Percentiles rank a stretch among this genome's conserved stretches.
These are phyloP conservation scores for Antitrichia curtipendula DNA, from an alignment of 225 moss, liverwort and hornwort species.

Conservation along the genomic window DNA sequence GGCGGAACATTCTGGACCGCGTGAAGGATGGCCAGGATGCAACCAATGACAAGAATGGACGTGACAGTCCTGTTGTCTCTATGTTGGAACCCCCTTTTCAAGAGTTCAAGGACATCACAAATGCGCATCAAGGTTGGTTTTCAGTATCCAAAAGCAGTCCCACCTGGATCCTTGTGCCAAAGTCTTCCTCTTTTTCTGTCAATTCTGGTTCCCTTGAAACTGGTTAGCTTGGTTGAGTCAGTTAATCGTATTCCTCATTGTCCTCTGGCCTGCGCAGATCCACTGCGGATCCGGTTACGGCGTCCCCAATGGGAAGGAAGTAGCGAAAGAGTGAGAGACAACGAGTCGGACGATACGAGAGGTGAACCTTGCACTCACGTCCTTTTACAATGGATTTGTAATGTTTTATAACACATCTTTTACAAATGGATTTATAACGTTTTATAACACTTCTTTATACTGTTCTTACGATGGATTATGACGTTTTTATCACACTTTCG, in stretches of 20 bases:
- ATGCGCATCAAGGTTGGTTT: slow-evolving; percentile 47
- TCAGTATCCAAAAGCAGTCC: background rate
- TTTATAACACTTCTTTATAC: background rate
- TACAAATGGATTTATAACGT: background rate
- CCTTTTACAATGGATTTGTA: background rate
- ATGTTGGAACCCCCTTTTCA: slow-evolving; percentile 30
- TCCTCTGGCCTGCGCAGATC: slow-evolving; percentile 23
- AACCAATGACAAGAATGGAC: slow-evolving; percentile 48
- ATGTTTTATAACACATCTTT: background rate
- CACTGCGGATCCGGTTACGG: slow-evolving; percentile 32
- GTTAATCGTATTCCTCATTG: background rate
- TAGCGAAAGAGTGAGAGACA: slow-evolving; percentile 19
- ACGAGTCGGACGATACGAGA: background rate
- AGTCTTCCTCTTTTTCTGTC: background rate
- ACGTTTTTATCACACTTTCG: background rate
- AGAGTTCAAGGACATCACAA: slow-evolving; percentile 54
- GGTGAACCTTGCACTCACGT: background rate
- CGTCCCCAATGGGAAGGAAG: slow-evolving; percentile 27
- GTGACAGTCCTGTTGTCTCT: slow-evolving; percentile 39
- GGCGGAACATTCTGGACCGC: slow-evolving; percentile 26
- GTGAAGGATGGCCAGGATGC: slow-evolving; percentile 40
- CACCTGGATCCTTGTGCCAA: background rate
- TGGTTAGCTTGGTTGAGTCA: background rate
- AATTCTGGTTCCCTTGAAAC: background rate
- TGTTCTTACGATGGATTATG: background rate